Evolutionary conservation across 352 stramenopile species (phyloP).

Genomic region (Ochromonadaceae sp.): DNA sequence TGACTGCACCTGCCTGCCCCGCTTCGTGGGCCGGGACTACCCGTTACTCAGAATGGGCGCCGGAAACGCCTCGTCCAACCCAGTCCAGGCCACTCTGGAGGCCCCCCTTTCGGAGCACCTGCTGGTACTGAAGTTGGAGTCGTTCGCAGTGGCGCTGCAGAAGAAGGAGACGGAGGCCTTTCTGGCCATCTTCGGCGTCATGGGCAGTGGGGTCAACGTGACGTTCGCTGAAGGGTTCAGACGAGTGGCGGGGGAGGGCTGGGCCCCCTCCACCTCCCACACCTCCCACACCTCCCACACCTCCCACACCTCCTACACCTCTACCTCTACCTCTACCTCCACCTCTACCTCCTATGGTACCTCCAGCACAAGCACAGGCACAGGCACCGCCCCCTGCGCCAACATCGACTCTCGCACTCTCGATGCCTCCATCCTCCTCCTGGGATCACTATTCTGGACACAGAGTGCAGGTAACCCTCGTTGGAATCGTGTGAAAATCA

Average conservation of each 20-base stretch:
- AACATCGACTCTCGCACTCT: conserved; percentile 4
- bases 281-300: not conserved
- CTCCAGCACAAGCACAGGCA: not conserved
- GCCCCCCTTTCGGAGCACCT: not conserved
- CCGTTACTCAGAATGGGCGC: too few species aligned
- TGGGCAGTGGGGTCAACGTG: not conserved
- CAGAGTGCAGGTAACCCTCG: too few species aligned
- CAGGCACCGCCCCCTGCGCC: not conserved
- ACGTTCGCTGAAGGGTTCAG: not conserved
- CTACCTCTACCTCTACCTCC: not conserved
- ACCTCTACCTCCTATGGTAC: not conserved
- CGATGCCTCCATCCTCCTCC: not conserved
- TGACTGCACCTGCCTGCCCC: not conserved
- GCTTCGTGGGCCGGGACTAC: too few species aligned
- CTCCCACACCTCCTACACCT: not conserved
- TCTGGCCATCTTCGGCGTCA: not conserved
- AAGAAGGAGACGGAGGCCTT: conserved; percentile 12
- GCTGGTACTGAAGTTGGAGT: not conserved
- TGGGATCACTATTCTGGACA: too few species aligned
- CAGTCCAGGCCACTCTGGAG: not conserved
- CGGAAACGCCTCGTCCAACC: too few species aligned
- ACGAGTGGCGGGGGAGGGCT: too few species aligned
- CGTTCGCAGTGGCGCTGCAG: not conserved
- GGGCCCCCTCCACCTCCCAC: not conserved
- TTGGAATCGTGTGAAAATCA: too few species aligned